Evolutionary conservation across 2,329 filamentous ascomycete species (phyloP), one percentile per base, ranked within the genome.

Genomic region (Fusarium pseudograminearum): DNA sequence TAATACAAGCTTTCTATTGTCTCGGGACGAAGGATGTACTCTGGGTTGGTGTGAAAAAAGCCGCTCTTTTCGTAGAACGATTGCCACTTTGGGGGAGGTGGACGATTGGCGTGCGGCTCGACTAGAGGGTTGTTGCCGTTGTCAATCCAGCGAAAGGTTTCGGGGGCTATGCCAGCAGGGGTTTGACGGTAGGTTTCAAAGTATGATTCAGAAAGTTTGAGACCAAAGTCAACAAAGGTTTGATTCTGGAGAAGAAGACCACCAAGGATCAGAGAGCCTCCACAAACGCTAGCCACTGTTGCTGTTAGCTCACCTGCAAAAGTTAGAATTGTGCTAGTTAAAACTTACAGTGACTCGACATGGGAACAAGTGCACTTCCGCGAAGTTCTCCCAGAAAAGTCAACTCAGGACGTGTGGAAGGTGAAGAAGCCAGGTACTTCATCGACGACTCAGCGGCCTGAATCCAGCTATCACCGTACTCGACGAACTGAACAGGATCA

Each of bases 81-180:
- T 2, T 16, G 18, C 69, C 69, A 72, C 28, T 66, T 65, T 5
- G 15, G 24, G 0, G 63, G 40, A 2, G 69, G 60, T 1, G 26
- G 30, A 2, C 58, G 56, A 24, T 72, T 72, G 16, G 67, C 18
- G n/a, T 30, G n/a, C n/a, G 28, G 10, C 7, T 57, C 57, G 2
- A 58, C 64, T 0, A 72, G 44, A 2, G 60, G 45, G 4, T 72
- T 70, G 3, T 54, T 42, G 4, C 60, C 60, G 3, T 72, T 46
- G 2, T 72, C 70, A 4, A 72, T 41, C 70, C 69, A 72, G n/a
- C 67, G 70, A 7, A 72, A 72, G 4, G 50, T 18, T 6, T 72
- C 70, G 1, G 70, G 70, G 1, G 67, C 67, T 2, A 72, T 72
- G 1, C 70, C 70, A 0, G 54, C 30, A 1, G 70, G 69, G 1